These are phyloP conservation scores for Hemileccinum rubropunctum DNA, from an alignment of 768 basidiomycete species.

Conservation along the genomic window DNA sequence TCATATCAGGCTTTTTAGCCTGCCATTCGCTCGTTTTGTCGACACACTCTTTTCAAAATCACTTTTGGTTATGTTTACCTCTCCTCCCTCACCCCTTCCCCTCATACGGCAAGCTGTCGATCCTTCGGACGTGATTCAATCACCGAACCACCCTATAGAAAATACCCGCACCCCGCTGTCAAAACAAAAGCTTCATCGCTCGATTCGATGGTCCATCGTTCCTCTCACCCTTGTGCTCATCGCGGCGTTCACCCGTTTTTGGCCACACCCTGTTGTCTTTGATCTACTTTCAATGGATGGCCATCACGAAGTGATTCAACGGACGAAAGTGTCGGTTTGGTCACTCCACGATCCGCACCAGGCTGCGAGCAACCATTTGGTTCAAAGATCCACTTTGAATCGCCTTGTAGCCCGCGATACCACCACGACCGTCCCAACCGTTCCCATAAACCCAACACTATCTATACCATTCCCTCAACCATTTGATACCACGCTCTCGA, in stretches of 20 bases:
- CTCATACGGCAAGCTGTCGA: conserved; percentile 7
- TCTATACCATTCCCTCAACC: conserved; percentile 80
- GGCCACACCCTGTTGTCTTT: conserved; percentile 46
- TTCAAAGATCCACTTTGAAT: conserved; percentile 9
- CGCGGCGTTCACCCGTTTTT: conserved; percentile 49
- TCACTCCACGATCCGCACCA: conserved; percentile 43
- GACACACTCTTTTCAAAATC: conserved; percentile 24
- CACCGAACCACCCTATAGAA: background rate
- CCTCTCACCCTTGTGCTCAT: conserved; percentile 56
- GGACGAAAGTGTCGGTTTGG: conserved; percentile 35
- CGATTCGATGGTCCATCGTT: conserved; percentile 48
- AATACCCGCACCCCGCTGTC: conserved; percentile 8
- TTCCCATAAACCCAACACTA: conserved; percentile 41
- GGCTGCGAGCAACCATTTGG: background rate
- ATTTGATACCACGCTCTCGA: conserved; percentile 58
- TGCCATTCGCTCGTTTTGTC: conserved; percentile 11
- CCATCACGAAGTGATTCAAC: conserved; percentile 29
- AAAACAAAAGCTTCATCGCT: conserved; percentile 39
- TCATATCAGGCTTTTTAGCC: conserved; percentile 10
- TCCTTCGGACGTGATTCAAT: conserved; percentile 4
- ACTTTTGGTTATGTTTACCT: conserved; percentile 37
- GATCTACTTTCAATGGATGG: conserved; percentile 36
- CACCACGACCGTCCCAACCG: conserved; percentile 22
- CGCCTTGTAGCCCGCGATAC: conserved; percentile 4
- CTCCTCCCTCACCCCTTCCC: conserved; percentile 41